Evolutionary conservation across 768 basidiomycete species (phyloP), one percentile per base, ranked within the genome.

Genomic region (Psilocybe tampanensis): DNA sequence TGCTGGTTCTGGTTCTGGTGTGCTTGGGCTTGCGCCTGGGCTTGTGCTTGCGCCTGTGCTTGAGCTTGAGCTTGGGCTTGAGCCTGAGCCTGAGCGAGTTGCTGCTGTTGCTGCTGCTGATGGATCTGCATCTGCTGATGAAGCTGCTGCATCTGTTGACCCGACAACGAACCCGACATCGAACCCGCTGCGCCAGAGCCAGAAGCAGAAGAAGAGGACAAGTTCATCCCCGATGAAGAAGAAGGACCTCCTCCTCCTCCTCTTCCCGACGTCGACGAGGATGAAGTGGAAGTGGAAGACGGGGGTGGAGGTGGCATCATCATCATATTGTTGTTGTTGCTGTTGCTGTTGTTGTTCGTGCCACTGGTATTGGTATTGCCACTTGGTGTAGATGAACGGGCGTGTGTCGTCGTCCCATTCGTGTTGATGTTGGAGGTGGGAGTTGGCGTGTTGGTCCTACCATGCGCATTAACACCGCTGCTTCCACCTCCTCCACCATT

Each of bases 171-270:
- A 34, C 36, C 36, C 36, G 6, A 3, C 36, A 39, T 13, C 36
- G 36, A 34, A 34, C 33, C 36, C 36, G 36, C 12, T n/a, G 36
- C 55, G 62, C 39, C 51, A 47, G 55, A 47, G n/a, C 32, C 21
- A 42, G 51, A 41, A 8, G 52, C 43, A 2, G 43, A 41, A 1
- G 32, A 23, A 0, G 51, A 44, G 1, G 51, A 52, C 13, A 52
- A 53, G 8, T 72, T 71, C 60, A 73, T 70, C 29, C 5, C 4
- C 29, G 74, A 64, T 19, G 76, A 68, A 1, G 76, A 77, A 0
- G 80, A 76, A 1, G 77, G 78, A n/a, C 74, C 79, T 75, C 62
- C 77, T 73, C 58, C 71, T 42, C 22, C 45, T 44, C n/a, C n/a
- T n/a, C n/a, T n/a, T n/a, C n/a, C n/a, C n/a, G n/a, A n/a, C n/a